Conservation (phyloP, 2,329 filamentous ascomycete species). For the Dactylellina drechsleri region DNA sequence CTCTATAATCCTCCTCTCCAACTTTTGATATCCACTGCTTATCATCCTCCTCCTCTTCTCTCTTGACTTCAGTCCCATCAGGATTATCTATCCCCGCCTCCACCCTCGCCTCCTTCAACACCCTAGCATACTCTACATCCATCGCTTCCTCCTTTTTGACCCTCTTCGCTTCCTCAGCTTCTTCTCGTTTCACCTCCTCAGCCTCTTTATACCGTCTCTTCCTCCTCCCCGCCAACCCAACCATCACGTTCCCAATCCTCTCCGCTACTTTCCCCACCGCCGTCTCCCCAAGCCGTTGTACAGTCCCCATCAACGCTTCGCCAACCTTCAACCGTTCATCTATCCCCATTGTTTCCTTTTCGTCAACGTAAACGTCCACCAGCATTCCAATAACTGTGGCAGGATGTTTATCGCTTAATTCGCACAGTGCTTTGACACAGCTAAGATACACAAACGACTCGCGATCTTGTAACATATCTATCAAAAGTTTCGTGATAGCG, state of each 20-base stretch:
- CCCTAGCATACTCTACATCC: constrained; percentile 47
- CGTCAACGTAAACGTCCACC: constrained; percentile 74
- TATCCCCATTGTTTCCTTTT: constrained; percentile 65
- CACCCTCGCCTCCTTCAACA: constrained; percentile 40
- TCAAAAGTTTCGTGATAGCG: constrained; percentile 71
- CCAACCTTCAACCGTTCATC: constrained; percentile 63
- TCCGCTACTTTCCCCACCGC: constrained; percentile 68
- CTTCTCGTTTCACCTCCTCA: constrained; percentile 67
- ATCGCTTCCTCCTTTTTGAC: constrained; percentile 32
- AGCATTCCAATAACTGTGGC: constrained; percentile 72
- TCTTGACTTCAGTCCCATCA: constrained; percentile 68
- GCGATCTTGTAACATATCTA: constrained; percentile 71
- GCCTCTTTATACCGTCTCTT: constrained; percentile 63
- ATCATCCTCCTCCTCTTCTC: constrained; percentile 63
- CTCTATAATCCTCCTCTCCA: constrained; percentile 73
- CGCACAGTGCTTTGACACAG: constrained; percentile 73
- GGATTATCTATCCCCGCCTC: constrained; percentile 58
- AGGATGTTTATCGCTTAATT: constrained; percentile 71
- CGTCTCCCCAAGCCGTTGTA: constrained; percentile 70
- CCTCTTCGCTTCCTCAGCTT: constrained; percentile 65
- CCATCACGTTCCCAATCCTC: constrained; percentile 69
- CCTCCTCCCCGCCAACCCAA: constrained; percentile 73
- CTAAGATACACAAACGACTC: constrained; percentile 78
- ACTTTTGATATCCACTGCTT: constrained; percentile 45
- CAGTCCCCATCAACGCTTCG: constrained; percentile 73